These are phyloP conservation scores for Cinchona pubescens DNA, from an alignment of 257 asterid species.

Conservation along the genomic window DNA sequence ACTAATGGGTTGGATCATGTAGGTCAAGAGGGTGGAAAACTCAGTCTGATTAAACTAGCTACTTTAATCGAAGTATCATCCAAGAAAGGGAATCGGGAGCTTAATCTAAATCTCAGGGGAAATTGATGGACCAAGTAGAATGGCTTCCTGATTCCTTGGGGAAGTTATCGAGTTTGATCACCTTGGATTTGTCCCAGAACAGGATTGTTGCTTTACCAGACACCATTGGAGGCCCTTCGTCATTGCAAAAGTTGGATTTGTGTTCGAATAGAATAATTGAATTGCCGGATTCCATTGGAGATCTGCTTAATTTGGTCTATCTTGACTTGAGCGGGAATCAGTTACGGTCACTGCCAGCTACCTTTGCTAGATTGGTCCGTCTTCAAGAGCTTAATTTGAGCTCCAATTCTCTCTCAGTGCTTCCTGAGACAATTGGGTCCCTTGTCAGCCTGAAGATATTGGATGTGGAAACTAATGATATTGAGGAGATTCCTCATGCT, in stretches of 20 bases:
- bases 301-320: constrained; percentile 59
- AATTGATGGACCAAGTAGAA: constrained; percentile 69
- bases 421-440: constrained; percentile 73
- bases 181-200: constrained; percentile 75
- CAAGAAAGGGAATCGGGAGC: constrained; percentile 65
- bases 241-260: constrained; percentile 63
- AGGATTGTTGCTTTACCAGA: constrained; percentile 60
- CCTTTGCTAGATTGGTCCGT: constrained; percentile 47
- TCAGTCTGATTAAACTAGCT: constrained; percentile 77
- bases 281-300: constrained; percentile 69
- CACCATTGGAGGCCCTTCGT: constrained; percentile 58
- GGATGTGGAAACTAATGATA: constrained; percentile 65
- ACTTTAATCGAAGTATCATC: constrained; percentile 73
- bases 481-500: constrained; percentile 80
- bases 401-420: constrained; percentile 60
- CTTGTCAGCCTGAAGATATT: constrained; percentile 58
- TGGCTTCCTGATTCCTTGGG: constrained; percentile 98
- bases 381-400: constrained; percentile 80
- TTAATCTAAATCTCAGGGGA: constrained; percentile 53
- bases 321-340: constrained; percentile 73
- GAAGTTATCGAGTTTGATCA: constrained; percentile 61
- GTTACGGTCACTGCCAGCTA: constrained; percentile 55
- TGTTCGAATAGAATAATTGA: constrained; percentile 50
- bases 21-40: constrained; percentile 79
- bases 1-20: constrained; percentile 28